A percentile compares a stretch with the other conserved stretches of the same genome.
These are phyloP conservation scores for Beauveria sp. DNA, from an alignment of 2,329 filamentous ascomycete species.

Conservation along the genomic window DNA sequence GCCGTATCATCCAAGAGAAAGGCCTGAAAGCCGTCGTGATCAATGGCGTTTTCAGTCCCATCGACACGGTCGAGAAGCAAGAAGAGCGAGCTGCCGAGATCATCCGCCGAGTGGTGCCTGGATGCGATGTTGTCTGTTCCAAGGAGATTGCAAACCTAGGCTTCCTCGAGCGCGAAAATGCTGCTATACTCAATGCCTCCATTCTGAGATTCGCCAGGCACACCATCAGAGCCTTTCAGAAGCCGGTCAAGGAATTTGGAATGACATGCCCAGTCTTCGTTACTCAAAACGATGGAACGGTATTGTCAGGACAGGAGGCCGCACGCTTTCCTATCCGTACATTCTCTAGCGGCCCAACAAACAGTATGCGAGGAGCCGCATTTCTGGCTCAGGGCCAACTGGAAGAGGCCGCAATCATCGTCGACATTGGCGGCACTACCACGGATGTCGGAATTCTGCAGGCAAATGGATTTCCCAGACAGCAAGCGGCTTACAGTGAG, in stretches of 20 bases:
- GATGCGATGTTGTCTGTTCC: slow-evolving; percentile 40
- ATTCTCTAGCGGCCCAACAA: slow-evolving; percentile 56
- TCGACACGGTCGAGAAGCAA: slow-evolving; percentile 39
- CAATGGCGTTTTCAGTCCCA: slow-evolving; percentile 44
- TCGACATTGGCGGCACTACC: slow-evolving; percentile 61
- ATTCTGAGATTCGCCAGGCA: slow-evolving; percentile 49
- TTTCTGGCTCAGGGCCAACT: slow-evolving; percentile 40
- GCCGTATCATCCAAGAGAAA: slow-evolving; percentile 29
- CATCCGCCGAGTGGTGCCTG: slow-evolving; percentile 31
- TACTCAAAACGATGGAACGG: slow-evolving; percentile 57
- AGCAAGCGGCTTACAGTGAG: slow-evolving; percentile 54
- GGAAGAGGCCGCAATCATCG: slow-evolving; percentile 44
- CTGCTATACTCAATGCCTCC: slow-evolving; percentile 55
- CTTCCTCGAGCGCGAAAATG: slow-evolving; percentile 57
- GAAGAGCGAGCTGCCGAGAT: slow-evolving; percentile 40
- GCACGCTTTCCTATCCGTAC: slow-evolving; percentile 51
- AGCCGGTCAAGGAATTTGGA: slow-evolving; percentile 40
- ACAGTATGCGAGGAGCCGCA: slow-evolving; percentile 55
- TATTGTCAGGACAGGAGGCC: slow-evolving; percentile 46
- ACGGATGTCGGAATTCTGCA: slow-evolving; percentile 55
- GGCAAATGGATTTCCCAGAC: slow-evolving; percentile 54
- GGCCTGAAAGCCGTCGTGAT: slow-evolving; percentile 41
- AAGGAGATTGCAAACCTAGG: slow-evolving; percentile 45
- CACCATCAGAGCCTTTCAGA: slow-evolving; percentile 49
- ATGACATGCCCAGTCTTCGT: slow-evolving; percentile 50